Percentiles rank a stretch among this genome's conserved stretches.
These are phyloP conservation scores for Paratinospora sagittata DNA, from an alignment of 164 flowering plant genomes.

Conservation along the genomic window DNA sequence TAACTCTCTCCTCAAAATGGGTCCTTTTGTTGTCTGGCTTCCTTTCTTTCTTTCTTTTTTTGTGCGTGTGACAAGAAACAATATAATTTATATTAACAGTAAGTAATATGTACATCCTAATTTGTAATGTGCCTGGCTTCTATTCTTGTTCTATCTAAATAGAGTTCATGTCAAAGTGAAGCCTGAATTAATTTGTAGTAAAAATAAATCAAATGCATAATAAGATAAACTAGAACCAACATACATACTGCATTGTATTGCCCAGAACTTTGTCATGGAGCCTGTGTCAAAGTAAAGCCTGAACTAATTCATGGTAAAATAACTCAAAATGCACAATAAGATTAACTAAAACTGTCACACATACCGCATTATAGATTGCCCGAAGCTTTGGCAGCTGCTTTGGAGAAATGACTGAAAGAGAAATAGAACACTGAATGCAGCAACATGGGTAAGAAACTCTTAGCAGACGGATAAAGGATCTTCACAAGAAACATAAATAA, in stretches of 20 bases:
- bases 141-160: too few species aligned
- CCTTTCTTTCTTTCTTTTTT: too few species aligned
- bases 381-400: slow-evolving; percentile 76
- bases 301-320: too few species aligned
- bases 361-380: slow-evolving; percentile 76
- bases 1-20: neutral
- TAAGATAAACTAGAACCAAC: neutral
- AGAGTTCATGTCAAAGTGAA: too few species aligned
- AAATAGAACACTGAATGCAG: slow-evolving; percentile 63
- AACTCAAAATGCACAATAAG: neutral
- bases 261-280: too few species aligned
- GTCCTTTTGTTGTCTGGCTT: neutral
- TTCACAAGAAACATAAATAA: neutral
- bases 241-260: neutral
- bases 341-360: slow-evolving; percentile 11
- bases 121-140: too few species aligned
- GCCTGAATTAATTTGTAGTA: too few species aligned
- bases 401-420: slow-evolving; percentile 87
- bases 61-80: too few species aligned
- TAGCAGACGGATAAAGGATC: slow-evolving; percentile 1
- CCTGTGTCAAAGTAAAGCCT: too few species aligned
- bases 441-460: slow-evolving; percentile 5
- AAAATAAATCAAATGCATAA: too few species aligned
- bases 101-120: too few species aligned
- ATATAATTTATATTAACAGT: too few species aligned